These are phyloP conservation scores for Hyphopichia khmerensis DNA, from an alignment of 1,139 yeast genomes.

Conservation along the genomic window DNA sequence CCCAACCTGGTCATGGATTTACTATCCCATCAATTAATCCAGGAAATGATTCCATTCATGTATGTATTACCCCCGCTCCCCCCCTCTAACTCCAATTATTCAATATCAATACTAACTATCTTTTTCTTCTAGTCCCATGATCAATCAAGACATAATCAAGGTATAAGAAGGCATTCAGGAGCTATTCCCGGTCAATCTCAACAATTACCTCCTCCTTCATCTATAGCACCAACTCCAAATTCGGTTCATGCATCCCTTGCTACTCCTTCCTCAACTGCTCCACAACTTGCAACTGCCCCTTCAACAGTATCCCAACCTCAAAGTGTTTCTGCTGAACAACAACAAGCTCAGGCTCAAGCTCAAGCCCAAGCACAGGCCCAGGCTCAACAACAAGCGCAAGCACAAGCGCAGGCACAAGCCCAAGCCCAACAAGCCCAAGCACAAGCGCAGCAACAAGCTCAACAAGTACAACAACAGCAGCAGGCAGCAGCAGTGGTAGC, in stretches of 20 bases:
- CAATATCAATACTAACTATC: constrained; percentile 8
- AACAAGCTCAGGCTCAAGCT: neutral
- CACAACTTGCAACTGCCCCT: constrained; percentile 12
- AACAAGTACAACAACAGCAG: constrained; percentile 6
- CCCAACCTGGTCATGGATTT: constrained; percentile 42
- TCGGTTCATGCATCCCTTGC: constrained; percentile 12
- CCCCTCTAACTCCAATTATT: constrained; percentile 6
- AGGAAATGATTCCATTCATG: constrained; percentile 25
- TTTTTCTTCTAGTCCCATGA: constrained; percentile 14
- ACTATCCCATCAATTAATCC: constrained; percentile 48
- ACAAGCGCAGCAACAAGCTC: constrained; percentile 7
- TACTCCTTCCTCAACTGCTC: constrained; percentile 6
- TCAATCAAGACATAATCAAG: constrained; percentile 22
- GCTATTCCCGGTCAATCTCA: constrained; percentile 18
- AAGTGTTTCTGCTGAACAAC: constrained; percentile 5
- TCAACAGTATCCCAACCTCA: constrained; percentile 6
- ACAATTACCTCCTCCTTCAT: constrained; percentile 27
- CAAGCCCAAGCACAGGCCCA: neutral
- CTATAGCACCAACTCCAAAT: constrained; percentile 13
- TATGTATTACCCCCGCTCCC: too few species aligned
- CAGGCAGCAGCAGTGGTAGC: constrained; percentile 9
- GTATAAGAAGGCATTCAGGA: constrained; percentile 25
- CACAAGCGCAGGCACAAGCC: constrained; percentile 10
- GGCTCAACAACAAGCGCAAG: constrained; percentile 8
- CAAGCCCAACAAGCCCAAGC: constrained; percentile 9